These are phyloP conservation scores for Hydrangea macrophylla DNA, from an alignment of 148 eudicot species.

Conservation along the genomic window DNA sequence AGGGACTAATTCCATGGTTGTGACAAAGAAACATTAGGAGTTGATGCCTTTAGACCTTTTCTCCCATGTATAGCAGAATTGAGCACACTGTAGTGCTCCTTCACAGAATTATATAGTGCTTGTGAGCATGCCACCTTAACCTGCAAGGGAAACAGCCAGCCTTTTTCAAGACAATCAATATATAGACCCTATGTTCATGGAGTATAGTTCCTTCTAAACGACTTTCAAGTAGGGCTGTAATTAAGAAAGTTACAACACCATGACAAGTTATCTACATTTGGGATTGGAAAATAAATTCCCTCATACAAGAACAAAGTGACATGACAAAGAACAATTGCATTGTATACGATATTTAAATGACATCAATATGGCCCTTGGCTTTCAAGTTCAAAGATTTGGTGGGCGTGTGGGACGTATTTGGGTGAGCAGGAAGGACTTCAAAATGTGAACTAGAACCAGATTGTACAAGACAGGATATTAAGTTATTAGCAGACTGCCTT, in stretches of 20 bases:
- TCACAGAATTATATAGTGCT: conserved; percentile 52
- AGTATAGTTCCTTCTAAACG: neutral
- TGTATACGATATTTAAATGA: neutral
- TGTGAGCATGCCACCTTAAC: conserved; percentile 55
- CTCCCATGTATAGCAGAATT: conserved; percentile 62
- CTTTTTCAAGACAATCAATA: neutral
- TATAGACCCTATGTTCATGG: neutral
- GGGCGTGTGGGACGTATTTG: neutral
- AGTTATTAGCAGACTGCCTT: too few relatives aligned
- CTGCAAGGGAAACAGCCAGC: conserved; percentile 40
- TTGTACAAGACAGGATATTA: too few relatives aligned
- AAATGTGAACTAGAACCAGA: too few relatives aligned
- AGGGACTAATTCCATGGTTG: conserved; percentile 65
- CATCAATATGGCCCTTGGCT: neutral
- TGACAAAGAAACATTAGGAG: conserved; percentile 51
- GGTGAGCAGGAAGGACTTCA: neutral
- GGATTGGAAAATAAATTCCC: neutral
- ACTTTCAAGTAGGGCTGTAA: neutral
- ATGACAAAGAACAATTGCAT: neutral
- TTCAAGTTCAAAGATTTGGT: neutral
- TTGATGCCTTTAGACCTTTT: conserved; percentile 69
- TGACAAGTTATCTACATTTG: neutral
- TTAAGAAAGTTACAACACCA: neutral
- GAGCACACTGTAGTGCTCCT: conserved; percentile 67
- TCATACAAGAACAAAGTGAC: neutral